phyloP scores from a whole-genome alignment of 2,329 filamentous ascomycete genomes.

The Fusarium euwallaceae region DNA sequence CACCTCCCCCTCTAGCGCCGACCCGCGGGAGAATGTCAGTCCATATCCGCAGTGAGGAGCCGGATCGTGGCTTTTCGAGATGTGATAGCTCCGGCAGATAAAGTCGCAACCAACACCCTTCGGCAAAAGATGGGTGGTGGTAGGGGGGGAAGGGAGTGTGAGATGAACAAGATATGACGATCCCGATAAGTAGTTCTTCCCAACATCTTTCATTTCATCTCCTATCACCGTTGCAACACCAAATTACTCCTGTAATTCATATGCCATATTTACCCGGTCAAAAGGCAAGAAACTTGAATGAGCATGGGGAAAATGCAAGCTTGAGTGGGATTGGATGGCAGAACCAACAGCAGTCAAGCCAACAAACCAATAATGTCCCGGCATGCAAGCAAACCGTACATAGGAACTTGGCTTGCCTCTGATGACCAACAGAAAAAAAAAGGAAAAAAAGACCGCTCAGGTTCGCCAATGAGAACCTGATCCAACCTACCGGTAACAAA shows the following conservation, averaged over 20 bases:
- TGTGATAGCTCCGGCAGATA: slow-evolving; percentile 32
- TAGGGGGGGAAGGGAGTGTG: neutral
- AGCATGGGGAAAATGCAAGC: neutral
- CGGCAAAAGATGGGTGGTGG: neutral
- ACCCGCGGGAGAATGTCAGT: slow-evolving; percentile 3
- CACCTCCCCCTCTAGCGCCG: slow-evolving; percentile 30
- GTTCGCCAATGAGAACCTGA: slow-evolving; percentile 12
- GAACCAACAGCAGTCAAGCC: slow-evolving; percentile 6
- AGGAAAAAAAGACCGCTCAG: neutral
- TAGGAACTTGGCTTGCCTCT: slow-evolving; percentile 19
- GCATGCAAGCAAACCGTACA: slow-evolving; percentile 17
- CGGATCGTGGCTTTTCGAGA: slow-evolving; percentile 38
- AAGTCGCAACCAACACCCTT: slow-evolving; percentile 8
- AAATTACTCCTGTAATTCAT: neutral
- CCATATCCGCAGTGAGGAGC: neutral
- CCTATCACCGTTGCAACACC: neutral
- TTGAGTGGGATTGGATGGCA: slow-evolving; percentile 5
- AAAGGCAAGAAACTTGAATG: neutral
- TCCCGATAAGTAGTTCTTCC: neutral
- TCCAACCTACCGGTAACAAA: slow-evolving; percentile 23
- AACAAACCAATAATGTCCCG: slow-evolving; percentile 28
- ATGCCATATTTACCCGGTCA: neutral
- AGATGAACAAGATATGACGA: neutral
- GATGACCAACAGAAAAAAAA: slow-evolving; percentile 10
- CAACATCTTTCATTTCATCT: neutral